Base-by-base conservation (phyloP, 1,284 basidiomycete genomes). In the Malassezia sp. region DNA sequence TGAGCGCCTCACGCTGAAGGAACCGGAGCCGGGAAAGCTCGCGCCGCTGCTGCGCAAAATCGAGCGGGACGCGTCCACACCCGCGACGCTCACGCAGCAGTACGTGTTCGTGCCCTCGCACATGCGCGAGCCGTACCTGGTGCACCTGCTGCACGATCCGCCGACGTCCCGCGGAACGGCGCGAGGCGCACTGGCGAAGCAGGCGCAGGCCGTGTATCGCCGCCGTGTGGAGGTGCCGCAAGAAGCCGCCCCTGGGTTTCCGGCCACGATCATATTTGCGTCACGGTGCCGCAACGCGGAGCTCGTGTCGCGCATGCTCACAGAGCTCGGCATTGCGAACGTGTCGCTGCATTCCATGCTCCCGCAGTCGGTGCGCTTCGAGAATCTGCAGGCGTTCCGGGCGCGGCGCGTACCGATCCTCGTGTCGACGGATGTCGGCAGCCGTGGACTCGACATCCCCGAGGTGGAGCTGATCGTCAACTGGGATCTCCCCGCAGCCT, bases 41-140 rank as follows among this genome's bases (percentile, higher is more conserved):
- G 80, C 78, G 58, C 87, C 89, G 2, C 89, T 91, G 64, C 77
- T 95, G 17, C 83, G 95, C 71, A 78, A 85, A 39, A 85, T 87
- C 71, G 77, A 76, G 18, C 80, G 83, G 56, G 74, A 73, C 24
- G 79, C 85, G 22, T 82, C 90, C 68, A 95, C 71, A 4, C 93
- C 9, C 80, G 91, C 31, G 75, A 81, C 44, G 80, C 75, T 99
- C 42, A 81, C 84, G 59, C 93, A 99, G 61, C 74, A 81, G 60
- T 99, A 91, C 72, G 73, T 96, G 48, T 83, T 97, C 55, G 82
- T 93, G 29, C 93, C 93, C 0, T 90, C 86, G 0, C 90, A 96
- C 70, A 81, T 96, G 41, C 82, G 90, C 52, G 93, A 99, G 73
- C 75, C 80, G 5, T 96, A 97, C 73, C 80, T 97, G 5, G 89